Evolutionary conservation across 192 early-diverging fungal genomes (phyloP).

Genomic region (Backusella australiensis): DNA sequence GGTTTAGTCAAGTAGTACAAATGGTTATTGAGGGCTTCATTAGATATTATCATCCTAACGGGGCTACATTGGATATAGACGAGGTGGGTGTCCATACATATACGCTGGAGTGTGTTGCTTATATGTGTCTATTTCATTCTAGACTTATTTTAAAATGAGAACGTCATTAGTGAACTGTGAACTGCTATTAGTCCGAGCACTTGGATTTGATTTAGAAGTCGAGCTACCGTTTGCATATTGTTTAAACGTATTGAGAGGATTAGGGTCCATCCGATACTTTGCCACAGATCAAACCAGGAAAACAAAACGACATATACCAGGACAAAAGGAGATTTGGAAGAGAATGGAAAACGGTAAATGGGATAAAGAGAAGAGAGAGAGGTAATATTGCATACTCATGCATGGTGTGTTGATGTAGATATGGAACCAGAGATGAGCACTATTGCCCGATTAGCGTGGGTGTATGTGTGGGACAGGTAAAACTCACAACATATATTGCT

Average conservation of each 20-base stretch:
- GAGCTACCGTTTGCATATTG: slow-evolving; percentile 48
- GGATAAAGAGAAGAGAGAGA: background rate
- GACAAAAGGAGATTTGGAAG: slow-evolving; percentile 24
- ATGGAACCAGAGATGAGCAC: slow-evolving; percentile 29
- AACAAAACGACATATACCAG: slow-evolving; percentile 2
- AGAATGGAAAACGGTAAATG: slow-evolving; percentile 17
- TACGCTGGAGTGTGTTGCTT: background rate
- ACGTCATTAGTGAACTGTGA: slow-evolving; percentile 50
- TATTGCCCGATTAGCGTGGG: slow-evolving; percentile 32
- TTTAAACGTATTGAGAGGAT: slow-evolving; percentile 48
- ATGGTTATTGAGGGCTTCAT: slow-evolving; percentile 16
- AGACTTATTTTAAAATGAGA: slow-evolving; percentile 47
- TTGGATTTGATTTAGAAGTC: slow-evolving; percentile 50
- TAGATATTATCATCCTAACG: slow-evolving; percentile 34
- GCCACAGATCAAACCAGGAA: background rate
- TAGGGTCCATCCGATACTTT: slow-evolving; percentile 39
- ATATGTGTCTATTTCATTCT: background rate
- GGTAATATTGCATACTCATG: background rate
- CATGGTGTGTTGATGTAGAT: background rate
- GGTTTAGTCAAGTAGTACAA: background rate
- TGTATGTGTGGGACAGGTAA: slow-evolving; percentile 39
- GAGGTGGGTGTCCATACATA: slow-evolving; percentile 9
- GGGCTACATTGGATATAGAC: slow-evolving; percentile 24
- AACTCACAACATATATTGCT: background rate
- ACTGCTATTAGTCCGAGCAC: slow-evolving; percentile 45